These are phyloP conservation scores for Talaromyces albobiverticillius DNA, from an alignment of 2,329 filamentous ascomycete genomes.

Conservation along the genomic window DNA sequence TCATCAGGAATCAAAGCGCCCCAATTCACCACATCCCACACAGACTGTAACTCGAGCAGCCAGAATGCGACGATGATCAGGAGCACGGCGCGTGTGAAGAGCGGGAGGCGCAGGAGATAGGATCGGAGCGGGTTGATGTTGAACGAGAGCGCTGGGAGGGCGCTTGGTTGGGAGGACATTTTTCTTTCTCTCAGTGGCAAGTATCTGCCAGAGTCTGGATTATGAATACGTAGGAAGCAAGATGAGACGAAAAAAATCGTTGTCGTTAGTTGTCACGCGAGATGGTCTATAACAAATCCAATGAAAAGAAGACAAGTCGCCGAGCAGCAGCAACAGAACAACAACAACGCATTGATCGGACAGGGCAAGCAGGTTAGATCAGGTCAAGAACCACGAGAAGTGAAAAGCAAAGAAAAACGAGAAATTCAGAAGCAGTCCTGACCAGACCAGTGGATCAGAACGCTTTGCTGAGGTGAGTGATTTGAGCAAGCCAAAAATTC, in stretches of 20 bases:
- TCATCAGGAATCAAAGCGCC: constrained; percentile 75
- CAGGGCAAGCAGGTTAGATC: too few relatives aligned
- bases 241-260: too few relatives aligned
- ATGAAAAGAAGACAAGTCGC: too few relatives aligned
- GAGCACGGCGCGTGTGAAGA: constrained; percentile 75
- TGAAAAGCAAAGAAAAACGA: not conserved
- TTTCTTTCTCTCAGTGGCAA: not conserved
- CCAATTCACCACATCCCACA: constrained; percentile 73
- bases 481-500: not conserved
- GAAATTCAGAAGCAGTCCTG: not conserved
- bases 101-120: constrained; percentile 78
- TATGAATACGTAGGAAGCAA: too few relatives aligned
- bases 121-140: constrained; percentile 72
- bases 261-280: too few relatives aligned
- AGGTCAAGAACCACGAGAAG: not conserved
- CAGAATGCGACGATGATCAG: constrained; percentile 66
- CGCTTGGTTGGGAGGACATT: constrained; percentile 31
- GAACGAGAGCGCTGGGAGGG: constrained; percentile 57
- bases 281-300: too few relatives aligned
- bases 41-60: constrained; percentile 64
- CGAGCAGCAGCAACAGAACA: too few relatives aligned
- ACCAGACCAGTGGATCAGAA: too few relatives aligned
- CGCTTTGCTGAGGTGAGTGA: not conserved
- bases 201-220: not conserved
- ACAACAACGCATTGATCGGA: too few relatives aligned